These are phyloP conservation scores for Aspergillus avenaceus DNA, from an alignment of 495 filamentous ascomycete genomes.

Conservation along the genomic window DNA sequence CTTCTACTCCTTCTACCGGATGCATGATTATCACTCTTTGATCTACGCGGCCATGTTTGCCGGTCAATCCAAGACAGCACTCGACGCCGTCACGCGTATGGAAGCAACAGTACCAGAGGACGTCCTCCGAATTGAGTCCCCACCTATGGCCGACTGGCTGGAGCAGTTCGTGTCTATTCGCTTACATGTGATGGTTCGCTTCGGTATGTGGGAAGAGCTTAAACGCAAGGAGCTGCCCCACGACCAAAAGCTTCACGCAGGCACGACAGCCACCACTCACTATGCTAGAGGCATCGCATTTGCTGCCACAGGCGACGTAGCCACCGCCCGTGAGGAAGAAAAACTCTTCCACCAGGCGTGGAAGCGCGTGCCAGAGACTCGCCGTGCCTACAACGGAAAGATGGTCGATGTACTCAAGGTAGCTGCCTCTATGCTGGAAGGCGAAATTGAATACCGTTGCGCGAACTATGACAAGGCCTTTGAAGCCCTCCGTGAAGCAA, in stretches of 20 bases:
- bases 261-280: conserved; percentile 54
- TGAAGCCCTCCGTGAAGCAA: conserved; percentile 44
- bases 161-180: conserved; percentile 58
- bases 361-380: conserved; percentile 34
- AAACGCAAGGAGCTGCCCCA: conserved; percentile 40
- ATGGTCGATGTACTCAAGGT: conserved; percentile 52
- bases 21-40: conserved; percentile 59
- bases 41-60: conserved; percentile 69
- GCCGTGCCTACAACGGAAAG: conserved; percentile 60
- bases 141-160: conserved; percentile 62
- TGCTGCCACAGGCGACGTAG: conserved; percentile 47
- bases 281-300: conserved; percentile 61
- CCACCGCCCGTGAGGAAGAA: conserved; percentile 40
- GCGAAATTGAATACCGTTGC: conserved; percentile 61
- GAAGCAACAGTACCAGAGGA: conserved; percentile 51
- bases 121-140: conserved; percentile 49
- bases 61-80: conserved; percentile 46
- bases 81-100: conserved; percentile 47
- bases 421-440: conserved; percentile 59
- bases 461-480: conserved; percentile 53
- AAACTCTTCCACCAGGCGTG: conserved; percentile 41
- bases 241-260: conserved; percentile 52
- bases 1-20: conserved; percentile 63
- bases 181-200: conserved; percentile 59
- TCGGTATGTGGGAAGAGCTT: conserved; percentile 60